Base-by-base conservation (phyloP, 331 rosid genomes). In the Erythrophleum ivorense region DNA sequence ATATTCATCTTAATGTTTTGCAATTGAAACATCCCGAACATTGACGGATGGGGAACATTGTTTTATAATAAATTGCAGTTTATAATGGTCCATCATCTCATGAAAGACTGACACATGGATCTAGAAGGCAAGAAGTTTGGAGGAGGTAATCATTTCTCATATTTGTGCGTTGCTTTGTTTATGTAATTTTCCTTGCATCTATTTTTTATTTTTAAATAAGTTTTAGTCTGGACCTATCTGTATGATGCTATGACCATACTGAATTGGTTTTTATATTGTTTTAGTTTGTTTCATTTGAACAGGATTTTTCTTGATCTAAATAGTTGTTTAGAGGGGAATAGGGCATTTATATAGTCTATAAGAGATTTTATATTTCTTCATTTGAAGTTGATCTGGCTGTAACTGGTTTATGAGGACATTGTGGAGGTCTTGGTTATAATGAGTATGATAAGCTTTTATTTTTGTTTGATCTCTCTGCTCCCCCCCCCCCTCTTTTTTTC, bases 101-200 rank as follows among this genome's bases (percentile, higher is more conserved):
- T 75, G 89, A 84, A 78, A 88, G 77, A 86, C 75, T 93, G 92
- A 92, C 60, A 72, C 82, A 96, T 94, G 99, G 99, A 96, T 83
- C 77, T 91, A 66, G 95, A 94, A 86, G 91, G 87, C 78, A 90
- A 88, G 83, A 96, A 88, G 82, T 96, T 93, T 86, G 99, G 99
- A 79, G 91, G 88, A 92, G 99, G 99, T 95, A 95, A 81, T 67
- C 29, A n/a, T 52, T 76, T 83, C 33, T 74, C 60, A 63, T 69
- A 7, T n/a, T 33, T 77, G 71, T 73, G 53, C 48, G 78, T 53
- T 73, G 4, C 45, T 53, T 53, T 59, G 34, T 38, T 8, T 9
- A n/a, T 55, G 7, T 14, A 14, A 33, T 69, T 50, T 68, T 11
- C 14, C 49, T 34, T 12, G n/a, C n/a, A 54, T 81, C 60, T 34